Evolutionary conservation across 805 yeast genomes (phyloP).

Genomic region (Starmerella stellata): DNA sequence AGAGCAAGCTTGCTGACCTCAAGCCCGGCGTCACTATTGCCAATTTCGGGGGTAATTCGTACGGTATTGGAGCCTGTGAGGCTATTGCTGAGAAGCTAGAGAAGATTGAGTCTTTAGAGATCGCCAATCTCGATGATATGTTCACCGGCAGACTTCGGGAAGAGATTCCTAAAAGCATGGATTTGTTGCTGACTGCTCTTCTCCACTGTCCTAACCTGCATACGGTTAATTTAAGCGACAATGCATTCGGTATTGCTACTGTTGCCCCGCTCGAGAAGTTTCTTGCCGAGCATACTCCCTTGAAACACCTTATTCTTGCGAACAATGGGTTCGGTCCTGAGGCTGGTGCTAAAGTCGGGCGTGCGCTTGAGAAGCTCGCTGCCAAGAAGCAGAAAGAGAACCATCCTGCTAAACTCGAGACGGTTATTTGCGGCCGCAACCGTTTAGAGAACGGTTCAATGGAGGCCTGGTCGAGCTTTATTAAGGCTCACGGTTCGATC

Average conservation of each 20-base stretch:
- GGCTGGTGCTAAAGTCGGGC: conserved; percentile 89
- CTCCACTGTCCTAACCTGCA: conserved; percentile 48
- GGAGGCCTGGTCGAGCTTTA: conserved; percentile 64
- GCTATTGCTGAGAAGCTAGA: conserved; percentile 41
- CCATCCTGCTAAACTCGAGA: conserved; percentile 37
- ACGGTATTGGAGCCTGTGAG: conserved; percentile 76
- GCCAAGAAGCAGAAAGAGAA: conserved; percentile 34
- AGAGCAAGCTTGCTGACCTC: conserved; percentile 48
- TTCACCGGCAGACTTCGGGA: conserved; percentile 89
- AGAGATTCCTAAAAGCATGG: conserved; percentile 77
- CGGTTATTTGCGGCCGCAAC: conserved; percentile 92
- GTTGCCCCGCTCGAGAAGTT: conserved; percentile 74
- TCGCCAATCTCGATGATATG: conserved; percentile 73
- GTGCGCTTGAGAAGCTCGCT: conserved; percentile 57
- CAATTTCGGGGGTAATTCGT: conserved; percentile 83
- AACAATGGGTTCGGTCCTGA: conserved; percentile 98
- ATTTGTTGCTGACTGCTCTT: conserved; percentile 53
- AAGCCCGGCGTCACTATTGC: conserved; percentile 32
- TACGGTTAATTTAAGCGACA: conserved; percentile 73
- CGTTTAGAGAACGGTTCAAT: conserved; percentile 91
- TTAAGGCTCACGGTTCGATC: conserved; percentile 59
- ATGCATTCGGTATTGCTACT: conserved; percentile 92
- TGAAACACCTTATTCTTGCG: conserved; percentile 73
- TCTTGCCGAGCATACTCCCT: conserved; percentile 51
- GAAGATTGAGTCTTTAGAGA: conserved; percentile 28